These are phyloP conservation scores for Aspergillus floridensis DNA, from an alignment of 2,329 filamentous ascomycete species.

Conservation along the genomic window DNA sequence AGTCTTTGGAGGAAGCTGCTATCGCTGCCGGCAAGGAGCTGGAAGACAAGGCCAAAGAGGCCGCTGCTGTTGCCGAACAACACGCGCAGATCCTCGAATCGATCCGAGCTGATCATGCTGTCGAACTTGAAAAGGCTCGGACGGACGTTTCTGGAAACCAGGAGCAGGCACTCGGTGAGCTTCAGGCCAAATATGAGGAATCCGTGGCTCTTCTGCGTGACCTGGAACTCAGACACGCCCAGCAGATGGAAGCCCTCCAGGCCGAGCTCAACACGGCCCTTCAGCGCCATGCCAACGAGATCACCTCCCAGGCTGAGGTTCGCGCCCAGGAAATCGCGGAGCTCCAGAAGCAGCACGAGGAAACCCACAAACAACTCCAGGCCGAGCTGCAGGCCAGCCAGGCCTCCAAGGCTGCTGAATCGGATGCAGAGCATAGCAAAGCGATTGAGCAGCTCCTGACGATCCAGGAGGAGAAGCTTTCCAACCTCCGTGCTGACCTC, in stretches of 20 bases:
- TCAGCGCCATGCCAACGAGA: slow-evolving; percentile 26
- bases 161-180: slow-evolving; percentile 27
- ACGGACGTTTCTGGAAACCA: slow-evolving; percentile 32
- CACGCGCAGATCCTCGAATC: slow-evolving; percentile 34
- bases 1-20: slow-evolving; percentile 35
- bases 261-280: slow-evolving; percentile 22
- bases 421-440: slow-evolving; percentile 39
- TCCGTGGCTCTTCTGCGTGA: slow-evolving; percentile 27
- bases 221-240: slow-evolving; percentile 31
- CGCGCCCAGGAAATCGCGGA: slow-evolving; percentile 32
- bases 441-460: slow-evolving; percentile 43
- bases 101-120: slow-evolving; percentile 35
- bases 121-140: slow-evolving; percentile 34
- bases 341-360: slow-evolving; percentile 36
- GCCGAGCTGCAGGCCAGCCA: slow-evolving; percentile 39
- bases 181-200: slow-evolving; percentile 37
- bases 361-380: slow-evolving; percentile 33
- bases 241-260: slow-evolving; percentile 30
- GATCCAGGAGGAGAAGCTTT: slow-evolving; percentile 40
- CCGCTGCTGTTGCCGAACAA: slow-evolving; percentile 29
- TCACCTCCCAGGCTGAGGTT: slow-evolving; percentile 28
- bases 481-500: slow-evolving; percentile 35
- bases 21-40: slow-evolving; percentile 34
- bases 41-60: slow-evolving; percentile 33
- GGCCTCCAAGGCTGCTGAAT: slow-evolving; percentile 33